Conservation (phyloP, 495 filamentous ascomycete species). For the Saxophila tyrrhenica region DNA sequence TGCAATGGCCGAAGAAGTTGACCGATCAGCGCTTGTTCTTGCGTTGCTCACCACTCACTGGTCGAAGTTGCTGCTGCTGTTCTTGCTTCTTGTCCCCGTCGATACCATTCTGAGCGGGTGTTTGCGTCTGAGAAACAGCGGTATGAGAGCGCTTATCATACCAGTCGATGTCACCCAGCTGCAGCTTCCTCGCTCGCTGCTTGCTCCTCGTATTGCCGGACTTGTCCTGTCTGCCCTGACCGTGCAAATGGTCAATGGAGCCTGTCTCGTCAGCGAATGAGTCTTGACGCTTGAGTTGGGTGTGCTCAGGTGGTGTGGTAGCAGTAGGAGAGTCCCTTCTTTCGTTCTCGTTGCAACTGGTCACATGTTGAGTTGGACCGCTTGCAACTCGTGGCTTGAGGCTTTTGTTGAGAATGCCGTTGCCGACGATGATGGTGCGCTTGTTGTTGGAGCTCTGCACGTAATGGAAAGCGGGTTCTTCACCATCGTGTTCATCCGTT, state of each 20-base stretch:
- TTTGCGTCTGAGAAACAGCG: not conserved
- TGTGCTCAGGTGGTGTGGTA: not conserved
- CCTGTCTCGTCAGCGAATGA: slow-evolving; percentile 19
- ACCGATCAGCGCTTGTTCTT: slow-evolving; percentile 6
- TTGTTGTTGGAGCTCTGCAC: slow-evolving; percentile 17
- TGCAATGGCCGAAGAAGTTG: not conserved
- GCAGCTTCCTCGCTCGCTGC: slow-evolving; percentile 80
- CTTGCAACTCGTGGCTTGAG: not conserved
- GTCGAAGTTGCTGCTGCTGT: not conserved
- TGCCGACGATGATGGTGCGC: slow-evolving; percentile 26
- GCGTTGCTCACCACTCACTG: not conserved
- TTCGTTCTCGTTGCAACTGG: not conserved
- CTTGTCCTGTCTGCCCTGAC: slow-evolving; percentile 43
- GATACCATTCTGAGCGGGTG: not conserved
- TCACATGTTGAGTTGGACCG: slow-evolving; percentile 18
- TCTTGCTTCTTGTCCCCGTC: not conserved
- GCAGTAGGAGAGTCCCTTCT: not conserved
- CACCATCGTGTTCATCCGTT: slow-evolving; percentile 64
- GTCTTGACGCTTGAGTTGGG: not conserved
- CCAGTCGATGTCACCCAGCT: slow-evolving; percentile 96
- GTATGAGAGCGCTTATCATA: slow-evolving; percentile 27
- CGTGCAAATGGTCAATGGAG: slow-evolving; percentile 22
- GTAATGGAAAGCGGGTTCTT: slow-evolving; percentile 39
- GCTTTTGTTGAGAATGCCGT: slow-evolving; percentile 18
- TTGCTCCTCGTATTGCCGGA: slow-evolving; percentile 58